Conservation (phyloP, 768 basidiomycete genomes). For the Hygrophorus pudorinus region DNA sequence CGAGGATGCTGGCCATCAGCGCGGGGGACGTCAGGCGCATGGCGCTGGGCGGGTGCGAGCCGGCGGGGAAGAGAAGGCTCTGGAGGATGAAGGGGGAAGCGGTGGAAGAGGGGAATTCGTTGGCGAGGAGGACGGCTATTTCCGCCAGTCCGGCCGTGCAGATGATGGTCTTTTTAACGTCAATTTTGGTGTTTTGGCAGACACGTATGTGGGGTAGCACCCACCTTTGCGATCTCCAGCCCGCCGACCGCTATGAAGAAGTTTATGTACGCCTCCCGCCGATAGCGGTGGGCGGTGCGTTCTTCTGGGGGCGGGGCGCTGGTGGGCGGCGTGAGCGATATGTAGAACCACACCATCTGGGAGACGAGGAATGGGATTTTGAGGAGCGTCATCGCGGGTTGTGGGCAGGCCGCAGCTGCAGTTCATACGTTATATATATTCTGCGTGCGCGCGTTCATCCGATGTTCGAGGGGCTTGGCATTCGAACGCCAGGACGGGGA, state of each 20-base stretch:
- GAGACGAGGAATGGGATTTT: conserved; percentile 6
- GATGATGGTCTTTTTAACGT: not conserved
- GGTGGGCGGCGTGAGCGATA: conserved; percentile 5
- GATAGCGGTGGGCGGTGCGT: not conserved
- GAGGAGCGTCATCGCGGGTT: too few relatives aligned
- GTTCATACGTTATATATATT: too few relatives aligned
- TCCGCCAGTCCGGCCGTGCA: not conserved
- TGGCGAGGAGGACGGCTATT: not conserved
- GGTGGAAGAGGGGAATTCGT: not conserved
- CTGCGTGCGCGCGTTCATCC: too few relatives aligned
- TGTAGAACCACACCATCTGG: not conserved
- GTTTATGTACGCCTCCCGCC: not conserved
- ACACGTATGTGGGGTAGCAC: too few relatives aligned
- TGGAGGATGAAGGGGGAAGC: not conserved
- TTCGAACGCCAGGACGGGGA: too few relatives aligned
- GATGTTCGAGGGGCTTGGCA: too few relatives aligned
- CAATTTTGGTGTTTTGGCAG: not conserved
- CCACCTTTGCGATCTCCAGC: not conserved
- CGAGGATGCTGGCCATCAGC: conserved; percentile 12
- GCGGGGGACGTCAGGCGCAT: conserved; percentile 13
- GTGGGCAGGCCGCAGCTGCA: too few relatives aligned
- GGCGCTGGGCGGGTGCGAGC: not conserved
- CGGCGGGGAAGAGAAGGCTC: not conserved
- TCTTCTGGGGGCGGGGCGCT: not conserved
- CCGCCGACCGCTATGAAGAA: conserved; percentile 1